phyloP scores from a whole-genome alignment of 352 stramenopile genomes.

The Globisporangium nodosum region DNA sequence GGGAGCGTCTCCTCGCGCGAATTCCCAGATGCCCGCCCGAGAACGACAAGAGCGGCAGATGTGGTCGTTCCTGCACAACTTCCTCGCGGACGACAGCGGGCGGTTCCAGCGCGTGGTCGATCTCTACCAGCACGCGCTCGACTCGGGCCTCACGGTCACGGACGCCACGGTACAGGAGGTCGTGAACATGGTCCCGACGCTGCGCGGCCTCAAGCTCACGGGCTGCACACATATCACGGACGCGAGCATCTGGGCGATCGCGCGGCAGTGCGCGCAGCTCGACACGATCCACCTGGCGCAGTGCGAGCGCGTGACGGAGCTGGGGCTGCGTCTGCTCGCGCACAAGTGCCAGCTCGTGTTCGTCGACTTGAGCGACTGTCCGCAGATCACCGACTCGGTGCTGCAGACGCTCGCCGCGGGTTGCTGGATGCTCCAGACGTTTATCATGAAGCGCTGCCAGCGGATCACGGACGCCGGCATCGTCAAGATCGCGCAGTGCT shows the following conservation, averaged over 20 bases:
- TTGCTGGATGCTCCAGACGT: conserved; percentile 78
- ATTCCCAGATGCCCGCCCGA: conserved; percentile 27
- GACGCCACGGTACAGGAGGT: conserved; percentile 91
- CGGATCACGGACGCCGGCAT: conserved; percentile 80
- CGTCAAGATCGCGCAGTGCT: conserved; percentile 86
- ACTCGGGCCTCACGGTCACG: conserved; percentile 82
- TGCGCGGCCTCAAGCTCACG: conserved; percentile 61
- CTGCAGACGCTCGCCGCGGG: conserved; percentile 85
- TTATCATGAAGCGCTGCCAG: conserved; percentile 79
- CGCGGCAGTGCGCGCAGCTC: conserved; percentile 61
- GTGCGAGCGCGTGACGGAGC: conserved; percentile 79
- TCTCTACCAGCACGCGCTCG: conserved; percentile 79
- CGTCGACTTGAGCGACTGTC: conserved; percentile 85
- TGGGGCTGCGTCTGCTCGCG: conserved; percentile 85
- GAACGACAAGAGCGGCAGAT: conserved; percentile 75
- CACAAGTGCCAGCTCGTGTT: conserved; percentile 80
- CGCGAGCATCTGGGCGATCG: conserved; percentile 83
- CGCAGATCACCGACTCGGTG: conserved; percentile 74
- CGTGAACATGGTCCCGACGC: conserved; percentile 55
- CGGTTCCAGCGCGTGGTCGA: conserved; percentile 76
- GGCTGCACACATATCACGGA: conserved; percentile 82
- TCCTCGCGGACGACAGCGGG: conserved; percentile 72
- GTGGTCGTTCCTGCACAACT: conserved; percentile 90
- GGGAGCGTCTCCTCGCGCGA: too few species aligned
- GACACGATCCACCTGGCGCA: conserved; percentile 74